Conservation (phyloP, 176 grass and related monocot genomes). For the Panicum miliaceum region DNA sequence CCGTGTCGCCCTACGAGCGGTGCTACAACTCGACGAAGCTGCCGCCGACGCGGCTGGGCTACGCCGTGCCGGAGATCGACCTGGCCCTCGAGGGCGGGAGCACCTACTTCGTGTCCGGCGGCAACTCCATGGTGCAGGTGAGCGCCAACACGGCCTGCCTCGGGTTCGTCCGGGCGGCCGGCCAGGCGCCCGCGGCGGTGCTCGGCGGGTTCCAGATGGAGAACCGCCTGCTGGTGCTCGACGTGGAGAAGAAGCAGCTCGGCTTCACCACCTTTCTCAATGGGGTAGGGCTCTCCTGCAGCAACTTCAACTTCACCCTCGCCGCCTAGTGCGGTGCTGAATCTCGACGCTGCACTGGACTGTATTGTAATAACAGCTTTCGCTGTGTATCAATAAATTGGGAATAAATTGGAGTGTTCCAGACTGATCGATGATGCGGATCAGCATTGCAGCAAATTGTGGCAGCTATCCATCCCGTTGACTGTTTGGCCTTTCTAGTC, state of each 20-base stretch:
- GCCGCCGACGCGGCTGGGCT: slow-evolving; percentile 25
- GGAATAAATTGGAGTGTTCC: neutral
- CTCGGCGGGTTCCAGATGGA: slow-evolving; percentile 68
- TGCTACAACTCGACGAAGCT: slow-evolving; percentile 51
- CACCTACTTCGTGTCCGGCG: slow-evolving; percentile 42
- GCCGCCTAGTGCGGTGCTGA: neutral
- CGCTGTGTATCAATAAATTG: neutral
- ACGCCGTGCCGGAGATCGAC: slow-evolving; percentile 47
- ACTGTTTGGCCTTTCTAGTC: too few species aligned
- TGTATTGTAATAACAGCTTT: neutral
- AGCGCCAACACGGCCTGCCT: slow-evolving; percentile 41
- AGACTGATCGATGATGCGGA: too few species aligned
- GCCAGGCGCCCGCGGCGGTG: slow-evolving; percentile 18
- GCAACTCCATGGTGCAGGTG: slow-evolving; percentile 57
- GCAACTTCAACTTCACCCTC: slow-evolving; percentile 54
- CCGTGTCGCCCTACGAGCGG: slow-evolving; percentile 45
- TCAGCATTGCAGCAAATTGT: too few species aligned
- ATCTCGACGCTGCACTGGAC: neutral
- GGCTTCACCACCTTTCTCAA: slow-evolving; percentile 42
- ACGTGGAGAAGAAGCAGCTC: slow-evolving; percentile 32
- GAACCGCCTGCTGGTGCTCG: slow-evolving; percentile 60
- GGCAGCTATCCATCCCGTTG: too few species aligned
- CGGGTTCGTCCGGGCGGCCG: neutral
- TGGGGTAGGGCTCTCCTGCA: slow-evolving; percentile 30
- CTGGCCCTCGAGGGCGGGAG: slow-evolving; percentile 38